phyloP scores from a whole-genome alignment of 2,329 filamentous ascomycete genomes.

The Aureobasidium sp. region DNA sequence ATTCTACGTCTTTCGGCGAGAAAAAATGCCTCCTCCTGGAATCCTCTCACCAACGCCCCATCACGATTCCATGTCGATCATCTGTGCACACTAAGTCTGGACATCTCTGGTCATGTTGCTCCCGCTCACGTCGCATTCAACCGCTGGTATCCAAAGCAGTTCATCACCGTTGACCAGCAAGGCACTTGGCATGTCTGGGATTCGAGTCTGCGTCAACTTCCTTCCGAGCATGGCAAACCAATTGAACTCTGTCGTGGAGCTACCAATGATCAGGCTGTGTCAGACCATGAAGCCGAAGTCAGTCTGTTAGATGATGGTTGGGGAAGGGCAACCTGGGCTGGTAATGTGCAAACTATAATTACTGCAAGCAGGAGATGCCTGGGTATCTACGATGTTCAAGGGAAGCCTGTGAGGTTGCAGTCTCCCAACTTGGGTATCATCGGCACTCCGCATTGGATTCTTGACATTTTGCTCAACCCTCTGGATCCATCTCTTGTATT shows the following conservation, averaged over 20 bases:
- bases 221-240: background rate
- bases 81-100: slow-evolving; percentile 46
- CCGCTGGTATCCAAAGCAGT: slow-evolving; percentile 52
- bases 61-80: slow-evolving; percentile 52
- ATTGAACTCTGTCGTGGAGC: slow-evolving; percentile 9
- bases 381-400: slow-evolving; percentile 30
- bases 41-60: slow-evolving; percentile 23
- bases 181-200: slow-evolving; percentile 66
- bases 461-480: slow-evolving; percentile 50
- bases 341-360: slow-evolving; percentile 43
- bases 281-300: slow-evolving; percentile 31
- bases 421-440: slow-evolving; percentile 25
- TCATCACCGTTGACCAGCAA: slow-evolving; percentile 58
- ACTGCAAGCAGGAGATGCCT: slow-evolving; percentile 44
- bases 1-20: background rate
- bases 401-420: slow-evolving; percentile 21
- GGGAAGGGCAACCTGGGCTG: slow-evolving; percentile 44
- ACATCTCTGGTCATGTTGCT: slow-evolving; percentile 47
- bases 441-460: slow-evolving; percentile 41
- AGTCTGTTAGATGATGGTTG: slow-evolving; percentile 41
- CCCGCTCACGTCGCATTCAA: slow-evolving; percentile 63
- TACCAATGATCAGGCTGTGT: background rate
- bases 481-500: slow-evolving; percentile 46
- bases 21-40: slow-evolving; percentile 6
- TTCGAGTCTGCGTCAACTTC: background rate